Conservation (phyloP, 2,329 filamentous ascomycete genomes). For the Fusarium piperis region DNA sequence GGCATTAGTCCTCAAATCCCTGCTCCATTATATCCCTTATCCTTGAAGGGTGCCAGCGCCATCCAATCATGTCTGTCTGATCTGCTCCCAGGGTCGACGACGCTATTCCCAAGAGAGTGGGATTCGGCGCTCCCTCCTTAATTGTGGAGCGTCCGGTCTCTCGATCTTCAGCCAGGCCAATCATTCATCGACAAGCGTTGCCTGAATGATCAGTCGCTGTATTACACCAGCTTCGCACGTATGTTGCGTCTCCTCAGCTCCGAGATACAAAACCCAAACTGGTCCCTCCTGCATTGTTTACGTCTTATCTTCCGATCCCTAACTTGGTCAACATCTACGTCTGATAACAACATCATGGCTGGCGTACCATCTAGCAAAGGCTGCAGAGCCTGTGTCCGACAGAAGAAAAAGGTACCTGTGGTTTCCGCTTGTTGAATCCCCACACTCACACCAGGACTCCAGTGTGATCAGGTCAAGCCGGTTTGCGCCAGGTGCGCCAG, state of each 20-base stretch:
- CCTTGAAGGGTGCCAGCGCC: neutral
- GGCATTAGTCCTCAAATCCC: neutral
- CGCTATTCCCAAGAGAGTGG: neutral
- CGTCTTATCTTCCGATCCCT: neutral
- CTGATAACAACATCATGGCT: slow-evolving; percentile 49
- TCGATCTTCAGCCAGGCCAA: neutral
- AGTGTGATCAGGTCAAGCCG: slow-evolving; percentile 59
- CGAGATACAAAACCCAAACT: neutral
- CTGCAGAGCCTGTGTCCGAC: slow-evolving; percentile 59
- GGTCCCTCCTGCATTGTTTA: neutral
- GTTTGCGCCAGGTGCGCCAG: slow-evolving; percentile 57
- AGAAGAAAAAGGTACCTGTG: slow-evolving; percentile 61
- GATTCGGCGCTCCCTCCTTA: neutral
- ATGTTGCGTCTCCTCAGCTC: neutral
- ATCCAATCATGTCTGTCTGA: neutral
- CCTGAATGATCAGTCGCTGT: neutral
- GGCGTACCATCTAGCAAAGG: slow-evolving; percentile 61
- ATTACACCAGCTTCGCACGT: neutral
- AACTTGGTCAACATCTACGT: neutral
- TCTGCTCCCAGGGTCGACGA: neutral
- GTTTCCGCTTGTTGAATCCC: neutral
- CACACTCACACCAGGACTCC: neutral
- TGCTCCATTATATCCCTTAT: neutral
- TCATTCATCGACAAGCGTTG: neutral
- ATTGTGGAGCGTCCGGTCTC: neutral